These are phyloP conservation scores for Aspergillus jensenii DNA, from an alignment of 2,329 filamentous ascomycete genomes.

Conservation along the genomic window DNA sequence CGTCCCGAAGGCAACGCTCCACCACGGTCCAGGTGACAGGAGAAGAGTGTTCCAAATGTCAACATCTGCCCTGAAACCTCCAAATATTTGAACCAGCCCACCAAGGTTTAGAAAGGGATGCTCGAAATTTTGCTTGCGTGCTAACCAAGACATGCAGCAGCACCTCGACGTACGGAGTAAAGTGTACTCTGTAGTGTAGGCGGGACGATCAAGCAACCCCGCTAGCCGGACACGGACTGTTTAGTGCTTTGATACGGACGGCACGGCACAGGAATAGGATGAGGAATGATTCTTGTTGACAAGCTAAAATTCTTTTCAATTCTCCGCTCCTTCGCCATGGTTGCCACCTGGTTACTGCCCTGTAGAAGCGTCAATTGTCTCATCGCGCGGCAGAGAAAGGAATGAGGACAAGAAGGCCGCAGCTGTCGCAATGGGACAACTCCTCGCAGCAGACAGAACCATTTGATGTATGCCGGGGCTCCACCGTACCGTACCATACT, in stretches of 20 bases:
- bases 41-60: neutral
- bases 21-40: conserved; percentile 1
- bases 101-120: conserved; percentile 6
- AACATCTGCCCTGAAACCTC: conserved; percentile 1
- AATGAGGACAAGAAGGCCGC: neutral
- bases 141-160: neutral
- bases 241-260: conserved; percentile 10
- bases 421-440: neutral
- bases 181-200: too few species aligned
- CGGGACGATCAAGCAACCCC: neutral
- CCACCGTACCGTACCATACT: conserved; percentile 22
- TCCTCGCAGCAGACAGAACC: conserved; percentile 9
- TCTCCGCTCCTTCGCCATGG: conserved; percentile 1
- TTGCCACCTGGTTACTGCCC: conserved; percentile 10
- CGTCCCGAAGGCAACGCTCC: conserved; percentile 2
- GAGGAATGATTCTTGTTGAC: conserved; percentile 8
- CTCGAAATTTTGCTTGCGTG: neutral
- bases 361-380: neutral
- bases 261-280: conserved; percentile 9
- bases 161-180: neutral
- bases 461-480: conserved; percentile 7
- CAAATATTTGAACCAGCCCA: neutral
- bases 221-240: conserved; percentile 2
- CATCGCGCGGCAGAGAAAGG: neutral
- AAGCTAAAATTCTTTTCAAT: conserved; percentile 10